Evolutionary conservation across 1,284 basidiomycete genomes (phyloP).

Genomic region (Ustilago shanxiensis): DNA sequence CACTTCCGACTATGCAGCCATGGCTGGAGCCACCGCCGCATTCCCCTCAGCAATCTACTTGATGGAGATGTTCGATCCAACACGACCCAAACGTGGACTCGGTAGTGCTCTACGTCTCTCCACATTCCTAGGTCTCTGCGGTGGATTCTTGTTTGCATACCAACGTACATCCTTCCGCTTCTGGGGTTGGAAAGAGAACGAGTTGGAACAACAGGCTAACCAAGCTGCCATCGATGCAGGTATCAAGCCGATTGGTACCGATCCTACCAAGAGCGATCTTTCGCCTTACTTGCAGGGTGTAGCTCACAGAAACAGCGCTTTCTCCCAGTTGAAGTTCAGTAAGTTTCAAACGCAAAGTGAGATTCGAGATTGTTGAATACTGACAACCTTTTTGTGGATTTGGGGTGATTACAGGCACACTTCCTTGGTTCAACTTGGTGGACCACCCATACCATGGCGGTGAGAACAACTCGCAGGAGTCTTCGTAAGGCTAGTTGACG

Average conservation of each 20-base stretch:
- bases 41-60: constrained; percentile 80
- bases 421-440: constrained; percentile 70
- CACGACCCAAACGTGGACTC: constrained; percentile 56
- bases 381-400: not conserved
- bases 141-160: constrained; percentile 94
- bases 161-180: constrained; percentile 87
- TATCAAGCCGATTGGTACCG: constrained; percentile 53
- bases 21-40: constrained; percentile 84
- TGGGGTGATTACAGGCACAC: constrained; percentile 41
- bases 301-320: constrained; percentile 91
- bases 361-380: not conserved
- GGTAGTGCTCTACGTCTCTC: constrained; percentile 59
- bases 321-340: constrained; percentile 77
- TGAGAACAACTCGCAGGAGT: constrained; percentile 35
- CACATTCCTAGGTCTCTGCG: constrained; percentile 76
- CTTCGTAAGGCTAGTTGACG: constrained; percentile 13
- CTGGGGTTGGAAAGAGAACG: constrained; percentile 97
- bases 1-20: constrained; percentile 85
- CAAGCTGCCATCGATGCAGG: constrained; percentile 49
- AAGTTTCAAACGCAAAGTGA: no score
- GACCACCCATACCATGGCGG: constrained; percentile 66
- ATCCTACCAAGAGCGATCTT: constrained; percentile 77
- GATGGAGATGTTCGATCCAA: constrained; percentile 66
- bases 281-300: constrained; percentile 88
- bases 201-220: constrained; percentile 55